These are phyloP conservation scores for Acer saccharum DNA, from an alignment of 345 rosid species.

Conservation along the genomic window DNA sequence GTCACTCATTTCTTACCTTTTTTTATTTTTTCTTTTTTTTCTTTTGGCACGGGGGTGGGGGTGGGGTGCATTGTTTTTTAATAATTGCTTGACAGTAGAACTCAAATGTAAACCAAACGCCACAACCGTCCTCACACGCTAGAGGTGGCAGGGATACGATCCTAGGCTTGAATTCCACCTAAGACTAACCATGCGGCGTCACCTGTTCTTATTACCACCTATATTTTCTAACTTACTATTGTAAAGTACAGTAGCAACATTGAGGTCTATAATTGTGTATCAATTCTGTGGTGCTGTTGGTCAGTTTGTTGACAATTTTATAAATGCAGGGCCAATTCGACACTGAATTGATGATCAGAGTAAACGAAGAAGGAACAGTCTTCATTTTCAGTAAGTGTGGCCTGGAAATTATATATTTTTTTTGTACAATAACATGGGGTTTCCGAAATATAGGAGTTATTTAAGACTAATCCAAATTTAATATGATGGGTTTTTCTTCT, in stretches of 20 bases:
- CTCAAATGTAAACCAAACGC: neutral
- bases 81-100: neutral
- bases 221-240: neutral
- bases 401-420: neutral
- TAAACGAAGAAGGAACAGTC: neutral
- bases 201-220: neutral
- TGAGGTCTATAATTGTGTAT: neutral
- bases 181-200: too few relatives aligned
- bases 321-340: constrained; percentile 9
- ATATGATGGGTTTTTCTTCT: neutral
- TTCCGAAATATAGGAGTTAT: neutral
- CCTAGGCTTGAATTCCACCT: too few relatives aligned
- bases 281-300: neutral
- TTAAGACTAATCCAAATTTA: neutral
- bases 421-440: neutral
- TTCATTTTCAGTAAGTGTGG: too few relatives aligned
- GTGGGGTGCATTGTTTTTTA: too few relatives aligned
- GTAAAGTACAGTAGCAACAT: neutral
- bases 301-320: neutral
- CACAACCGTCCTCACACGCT: neutral
- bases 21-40: too few relatives aligned
- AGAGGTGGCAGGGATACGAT: neutral
- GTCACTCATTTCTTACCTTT: neutral
- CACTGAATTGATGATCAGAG: constrained; percentile 2
- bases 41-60: too few relatives aligned